phyloP scores from a whole-genome alignment of 2,329 filamentous ascomycete genomes.

The Xylaria hypoxylon region DNA sequence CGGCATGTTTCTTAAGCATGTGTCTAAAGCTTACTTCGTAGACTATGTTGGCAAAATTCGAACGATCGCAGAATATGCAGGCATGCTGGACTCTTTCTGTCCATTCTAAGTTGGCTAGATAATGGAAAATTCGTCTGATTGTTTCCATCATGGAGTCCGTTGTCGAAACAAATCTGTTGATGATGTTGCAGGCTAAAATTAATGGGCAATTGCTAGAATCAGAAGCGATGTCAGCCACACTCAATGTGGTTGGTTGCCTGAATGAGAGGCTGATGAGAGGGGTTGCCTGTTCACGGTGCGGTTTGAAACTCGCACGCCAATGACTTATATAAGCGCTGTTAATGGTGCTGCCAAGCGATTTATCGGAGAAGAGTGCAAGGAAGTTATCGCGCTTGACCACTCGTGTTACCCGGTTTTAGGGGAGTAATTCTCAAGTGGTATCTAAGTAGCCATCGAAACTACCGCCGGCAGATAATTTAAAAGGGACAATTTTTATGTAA shows the following conservation, averaged over 20 bases:
- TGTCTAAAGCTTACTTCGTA: conserved; percentile 23
- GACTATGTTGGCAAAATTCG: conserved; percentile 23
- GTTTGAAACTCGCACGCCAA: not conserved
- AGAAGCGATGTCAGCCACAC: too few relatives aligned
- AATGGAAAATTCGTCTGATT: not conserved
- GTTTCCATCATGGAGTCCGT: not conserved
- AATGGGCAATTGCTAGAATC: not conserved
- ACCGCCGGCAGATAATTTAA: too few relatives aligned
- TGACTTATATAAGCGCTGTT: not conserved
- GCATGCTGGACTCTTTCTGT: conserved; percentile 16
- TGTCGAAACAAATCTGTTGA: too few relatives aligned
- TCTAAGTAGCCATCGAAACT: too few relatives aligned
- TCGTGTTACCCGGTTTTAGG: too few relatives aligned
- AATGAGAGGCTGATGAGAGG: not conserved
- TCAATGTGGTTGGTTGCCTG: not conserved
- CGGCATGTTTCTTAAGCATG: not conserved
- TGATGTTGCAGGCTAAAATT: too few relatives aligned
- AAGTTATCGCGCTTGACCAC: too few relatives aligned
- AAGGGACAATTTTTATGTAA: too few relatives aligned
- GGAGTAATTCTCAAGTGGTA: too few relatives aligned
- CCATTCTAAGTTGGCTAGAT: conserved; percentile 31
- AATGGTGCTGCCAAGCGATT: not conserved
- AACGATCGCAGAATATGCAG: conserved; percentile 29
- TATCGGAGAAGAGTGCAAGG: too few relatives aligned
- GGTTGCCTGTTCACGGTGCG: conserved; percentile 2